Base-by-base conservation (phyloP, 371 early-diverging fungal species). In the Mortierella sp. region DNA sequence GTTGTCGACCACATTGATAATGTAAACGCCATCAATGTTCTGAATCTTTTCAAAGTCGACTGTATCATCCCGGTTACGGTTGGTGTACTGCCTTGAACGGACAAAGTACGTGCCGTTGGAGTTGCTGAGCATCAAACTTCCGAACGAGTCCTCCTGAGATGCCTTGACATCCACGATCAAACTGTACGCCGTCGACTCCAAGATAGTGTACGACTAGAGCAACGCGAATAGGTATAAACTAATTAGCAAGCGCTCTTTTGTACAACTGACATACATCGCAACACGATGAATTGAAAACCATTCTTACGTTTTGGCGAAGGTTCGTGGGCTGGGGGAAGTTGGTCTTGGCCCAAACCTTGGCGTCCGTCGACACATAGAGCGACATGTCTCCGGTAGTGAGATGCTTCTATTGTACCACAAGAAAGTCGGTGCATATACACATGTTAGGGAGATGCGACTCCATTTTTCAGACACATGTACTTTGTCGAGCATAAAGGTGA, bases 41-140 rank as follows among this genome's bases (percentile, higher is more conserved):
- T 94, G 91, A 40, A 97, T 90, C 22, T 95, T 91, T 86, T 97
- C 98, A 85, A 96, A 95, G 76, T 98, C 99, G n/a, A 97, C 94
- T 29, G 87, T 86, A 22, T 97, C 98, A 5, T 84, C 65, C 3
- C 39, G 22, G 68, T 95, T 91, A 61, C 96, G 92, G 79, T 97
- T 96, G 45, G 95, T 94, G 85, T 95, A 88, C 40, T 93, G 89
- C 43, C 95, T 89, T 37, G 94, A 88, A 63, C 90, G 91, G 61
- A 92, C 90, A 82, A 96, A 98, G 80, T 93, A 94, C 5, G 93
- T 95, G 66, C 99, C 99, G 61, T 96, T 93, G 2, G 97, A 96
- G 81, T 97, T 95, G 39, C 97, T 97, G 45, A 92, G 84, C 87
- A 91, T 96, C 55, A 98, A 86, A 19, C 93, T 89, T 24, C 97